Percentiles rank a stretch among this genome's conserved stretches.
phyloP scores from a whole-genome alignment of 257 asterid genomes.

The Solanum gracilifrons region DNA sequence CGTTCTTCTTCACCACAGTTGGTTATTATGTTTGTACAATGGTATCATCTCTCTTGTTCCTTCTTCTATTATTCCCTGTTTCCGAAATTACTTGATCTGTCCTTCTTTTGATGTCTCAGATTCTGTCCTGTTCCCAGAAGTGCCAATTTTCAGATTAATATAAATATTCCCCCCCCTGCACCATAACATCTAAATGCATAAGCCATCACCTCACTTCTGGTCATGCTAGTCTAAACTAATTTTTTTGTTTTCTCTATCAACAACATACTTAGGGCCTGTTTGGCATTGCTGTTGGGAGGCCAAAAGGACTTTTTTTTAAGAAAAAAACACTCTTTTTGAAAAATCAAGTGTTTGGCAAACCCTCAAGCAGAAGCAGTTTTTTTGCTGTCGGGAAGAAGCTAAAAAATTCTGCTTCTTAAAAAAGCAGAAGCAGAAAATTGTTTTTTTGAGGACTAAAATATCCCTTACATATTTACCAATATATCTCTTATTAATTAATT shows the following conservation, averaged over 20 bases:
- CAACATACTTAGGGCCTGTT: background rate
- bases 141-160: background rate
- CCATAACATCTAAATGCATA: background rate
- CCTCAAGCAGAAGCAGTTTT: no score
- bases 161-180: background rate
- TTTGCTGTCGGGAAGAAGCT: no score
- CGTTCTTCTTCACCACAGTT: slow-evolving; percentile 90
- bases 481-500: no score
- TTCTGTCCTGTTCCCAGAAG: background rate
- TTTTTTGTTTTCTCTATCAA: background rate
- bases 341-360: no score
- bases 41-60: slow-evolving; percentile 32
- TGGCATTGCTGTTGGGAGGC: no score
- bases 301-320: no score
- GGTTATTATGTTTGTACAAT: slow-evolving; percentile 97
- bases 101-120: background rate
- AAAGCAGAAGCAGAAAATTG: no score
- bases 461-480: no score
- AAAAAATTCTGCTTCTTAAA: no score
- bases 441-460: no score
- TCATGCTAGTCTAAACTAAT: background rate
- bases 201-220: background rate
- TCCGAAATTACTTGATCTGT: slow-evolving; percentile 4
- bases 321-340: no score
- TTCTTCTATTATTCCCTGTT: background rate